These are phyloP conservation scores for Xerophyta viscosa DNA, from an alignment of 106 monocot species.

Conservation along the genomic window DNA sequence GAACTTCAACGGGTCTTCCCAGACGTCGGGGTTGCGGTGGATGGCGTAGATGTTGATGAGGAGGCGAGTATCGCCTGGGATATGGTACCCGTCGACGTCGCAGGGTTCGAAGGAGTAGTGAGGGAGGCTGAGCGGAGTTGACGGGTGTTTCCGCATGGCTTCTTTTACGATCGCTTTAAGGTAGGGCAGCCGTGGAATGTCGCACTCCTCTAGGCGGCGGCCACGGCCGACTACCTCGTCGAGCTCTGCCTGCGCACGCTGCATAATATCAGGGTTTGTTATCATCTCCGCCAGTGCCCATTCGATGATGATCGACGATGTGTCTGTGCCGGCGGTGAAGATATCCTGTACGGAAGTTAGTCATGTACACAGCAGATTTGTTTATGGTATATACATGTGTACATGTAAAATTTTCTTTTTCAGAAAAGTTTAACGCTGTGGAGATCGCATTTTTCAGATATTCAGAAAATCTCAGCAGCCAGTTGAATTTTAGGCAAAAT, in stretches of 20 bases:
- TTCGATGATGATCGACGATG: too few species aligned
- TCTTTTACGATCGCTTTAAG: conserved; percentile 30
- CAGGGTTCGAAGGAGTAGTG: conserved; percentile 10
- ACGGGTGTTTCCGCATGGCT: conserved; percentile 24
- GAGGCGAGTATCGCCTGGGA: conserved; percentile 18
- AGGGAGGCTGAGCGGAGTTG: too few species aligned
- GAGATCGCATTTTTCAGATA: too few species aligned
- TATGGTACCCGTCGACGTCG: conserved; percentile 17
- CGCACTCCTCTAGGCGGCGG: conserved; percentile 16
- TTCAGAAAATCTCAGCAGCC: too few species aligned
- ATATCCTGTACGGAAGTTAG: too few species aligned
- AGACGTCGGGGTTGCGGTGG: conserved; percentile 17
- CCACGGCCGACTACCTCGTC: conserved; percentile 8
- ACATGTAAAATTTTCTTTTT: too few species aligned
- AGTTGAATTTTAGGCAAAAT: too few species aligned
- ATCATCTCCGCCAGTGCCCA: too few species aligned
- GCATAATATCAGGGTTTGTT: conserved; percentile 3
- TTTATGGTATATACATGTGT: too few species aligned
- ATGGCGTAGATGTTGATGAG: conserved; percentile 40
- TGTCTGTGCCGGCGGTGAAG: too few species aligned
- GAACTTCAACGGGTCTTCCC: conserved; percentile 31
- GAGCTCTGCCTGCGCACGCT: conserved; percentile 6
- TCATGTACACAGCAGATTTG: too few species aligned
- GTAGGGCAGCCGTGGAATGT: conserved; percentile 32
- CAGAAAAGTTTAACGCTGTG: too few species aligned